phyloP scores from a whole-genome alignment of 257 asterid species.

The Henckelia pumila region DNA sequence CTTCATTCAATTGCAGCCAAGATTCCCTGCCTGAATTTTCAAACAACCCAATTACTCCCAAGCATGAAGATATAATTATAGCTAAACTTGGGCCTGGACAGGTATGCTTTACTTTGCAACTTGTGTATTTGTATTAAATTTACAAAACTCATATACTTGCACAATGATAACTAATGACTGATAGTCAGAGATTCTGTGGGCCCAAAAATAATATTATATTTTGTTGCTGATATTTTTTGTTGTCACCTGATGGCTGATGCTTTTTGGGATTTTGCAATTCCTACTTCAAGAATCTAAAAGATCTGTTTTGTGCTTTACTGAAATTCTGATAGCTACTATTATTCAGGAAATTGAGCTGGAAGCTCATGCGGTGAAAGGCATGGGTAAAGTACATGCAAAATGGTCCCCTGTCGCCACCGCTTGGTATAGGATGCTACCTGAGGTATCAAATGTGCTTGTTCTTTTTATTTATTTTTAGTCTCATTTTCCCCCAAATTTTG shows the following conservation, averaged over 20 bases:
- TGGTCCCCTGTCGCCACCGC: conserved; percentile 99
- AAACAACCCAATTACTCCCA: conserved; percentile 52
- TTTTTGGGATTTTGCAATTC: neutral
- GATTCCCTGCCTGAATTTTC: conserved; percentile 56
- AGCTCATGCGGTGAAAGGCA: conserved; percentile 96
- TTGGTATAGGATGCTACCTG: conserved; percentile 99
- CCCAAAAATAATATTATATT: neutral
- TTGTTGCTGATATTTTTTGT: conserved; percentile 12
- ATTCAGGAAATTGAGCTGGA: conserved; percentile 92
- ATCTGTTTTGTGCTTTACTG: conserved; percentile 4
- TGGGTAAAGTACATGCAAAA: conserved; percentile 94
- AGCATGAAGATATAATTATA: conserved; percentile 53
- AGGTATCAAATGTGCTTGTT: conserved; percentile 43
- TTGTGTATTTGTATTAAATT: conserved; percentile 16
- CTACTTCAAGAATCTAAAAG: neutral
- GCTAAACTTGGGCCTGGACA: conserved; percentile 92
- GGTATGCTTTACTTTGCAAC: conserved; percentile 39
- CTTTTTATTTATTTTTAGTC: neutral
- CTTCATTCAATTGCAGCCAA: conserved; percentile 77
- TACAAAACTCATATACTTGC: neutral
- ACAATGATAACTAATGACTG: neutral
- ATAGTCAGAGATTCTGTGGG: neutral
- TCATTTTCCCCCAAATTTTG: neutral
- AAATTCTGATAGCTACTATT: conserved; percentile 16
- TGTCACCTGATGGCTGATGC: neutral